Evolutionary conservation across 192 early-diverging fungal species (phyloP).

Genomic region (Dissophora globulifera): DNA sequence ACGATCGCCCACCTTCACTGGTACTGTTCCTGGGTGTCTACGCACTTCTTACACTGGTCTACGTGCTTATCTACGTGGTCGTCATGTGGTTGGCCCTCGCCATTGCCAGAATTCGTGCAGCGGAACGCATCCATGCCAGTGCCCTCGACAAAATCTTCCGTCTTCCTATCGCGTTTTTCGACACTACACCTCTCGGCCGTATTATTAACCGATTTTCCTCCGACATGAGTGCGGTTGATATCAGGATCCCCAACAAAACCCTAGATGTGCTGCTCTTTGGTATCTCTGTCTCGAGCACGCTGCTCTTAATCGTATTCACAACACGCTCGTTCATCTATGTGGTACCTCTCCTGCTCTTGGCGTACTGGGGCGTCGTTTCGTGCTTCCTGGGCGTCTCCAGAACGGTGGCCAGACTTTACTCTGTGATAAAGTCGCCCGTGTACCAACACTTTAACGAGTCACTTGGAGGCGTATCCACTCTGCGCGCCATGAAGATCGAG

Average conservation of each 20-base stretch:
- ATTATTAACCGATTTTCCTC: conserved; percentile 70
- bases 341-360: conserved; percentile 28
- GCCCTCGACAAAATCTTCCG: conserved; percentile 74
- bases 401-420: conserved; percentile 77
- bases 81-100: conserved; percentile 24
- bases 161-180: conserved; percentile 69
- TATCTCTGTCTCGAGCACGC: conserved; percentile 39
- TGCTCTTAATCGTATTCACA: conserved; percentile 24
- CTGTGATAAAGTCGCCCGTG: conserved; percentile 74
- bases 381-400: conserved; percentile 71
- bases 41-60: conserved; percentile 10
- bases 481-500: conserved; percentile 54
- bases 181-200: conserved; percentile 72
- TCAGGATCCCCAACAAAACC: conserved; percentile 19
- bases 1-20: conserved; percentile 31
- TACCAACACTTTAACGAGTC: conserved; percentile 70
- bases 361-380: conserved; percentile 44
- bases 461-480: conserved; percentile 60
- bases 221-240: conserved; percentile 24
- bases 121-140: conserved; percentile 61
- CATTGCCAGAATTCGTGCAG: conserved; percentile 64
- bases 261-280: conserved; percentile 43
- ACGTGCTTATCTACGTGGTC: conserved; percentile 33
- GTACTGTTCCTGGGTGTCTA: conserved; percentile 22
- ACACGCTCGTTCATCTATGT: conserved; percentile 20